Evolutionary conservation across 2,329 filamentous ascomycete genomes (phyloP), one percentile per base, ranked within the genome.

Genomic region (Exophiala lecanii-corni): DNA sequence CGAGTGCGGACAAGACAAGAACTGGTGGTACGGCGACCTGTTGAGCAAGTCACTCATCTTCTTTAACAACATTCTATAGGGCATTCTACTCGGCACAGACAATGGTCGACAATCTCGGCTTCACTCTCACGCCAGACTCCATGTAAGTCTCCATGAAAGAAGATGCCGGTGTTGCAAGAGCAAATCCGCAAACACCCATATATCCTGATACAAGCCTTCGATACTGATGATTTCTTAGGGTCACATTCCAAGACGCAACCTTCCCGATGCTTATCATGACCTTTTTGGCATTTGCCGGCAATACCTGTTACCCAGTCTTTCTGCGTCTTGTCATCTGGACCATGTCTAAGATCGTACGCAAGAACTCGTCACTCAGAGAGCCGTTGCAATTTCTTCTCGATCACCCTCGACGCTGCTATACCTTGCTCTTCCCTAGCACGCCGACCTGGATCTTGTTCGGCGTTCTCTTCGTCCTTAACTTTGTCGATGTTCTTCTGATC

Each of bases 361-460:
- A 25, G 19, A 17, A 23, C 10, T 25, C 20, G 13, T 20, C 18
- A n/a, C 20, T 39, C 12, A 36, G 25, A 61, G 74, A 30, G 68
- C 68, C 50, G 7, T 68, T 23, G 53, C 75, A 32, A 0, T 62
- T 61, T 42, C 45, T 61, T 59, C 28, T 49, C 57, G 12, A 61
- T 62, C 13, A 75, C 67, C 2, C 61, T 57, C 2, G 60, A 64
- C 0, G 55, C 61, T 16, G 59, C 64, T 2, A 62, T 65, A 39
- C 34, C 9, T 33, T 40, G 16, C 65, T 86, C 1, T 86, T 86
- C 51, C 79, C 81, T 0, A 68, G 72, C 2, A 68, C 73, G 0
- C 74, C 77, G 37, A 85, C 81, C 0, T 84, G 80, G 76, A 84
- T 79, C 69, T 68, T 86, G 0, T 62, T 83, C 7, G 74, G 73